Conservation (phyloP, 1,284 basidiomycete species). For the Fistulinella cinereoalba region DNA sequence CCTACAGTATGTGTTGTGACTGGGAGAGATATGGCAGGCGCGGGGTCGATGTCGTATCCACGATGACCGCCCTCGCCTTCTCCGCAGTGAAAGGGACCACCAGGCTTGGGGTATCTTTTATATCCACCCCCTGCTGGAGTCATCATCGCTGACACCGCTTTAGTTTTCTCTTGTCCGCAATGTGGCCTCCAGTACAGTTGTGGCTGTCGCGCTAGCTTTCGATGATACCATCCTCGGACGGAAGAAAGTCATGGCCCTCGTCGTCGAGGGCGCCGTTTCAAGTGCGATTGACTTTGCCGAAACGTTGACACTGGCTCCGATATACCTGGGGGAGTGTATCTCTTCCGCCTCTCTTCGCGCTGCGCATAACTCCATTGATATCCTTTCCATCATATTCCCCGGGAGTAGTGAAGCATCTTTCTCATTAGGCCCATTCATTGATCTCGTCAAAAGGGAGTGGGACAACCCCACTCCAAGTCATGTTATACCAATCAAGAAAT, state of each 20-base stretch:
- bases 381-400: conserved; percentile 67
- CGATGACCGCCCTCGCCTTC: conserved; percentile 60
- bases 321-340: conserved; percentile 69
- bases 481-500: conserved; percentile 57
- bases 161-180: conserved; percentile 69
- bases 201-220: conserved; percentile 53
- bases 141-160: conserved; percentile 2
- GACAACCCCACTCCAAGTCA: conserved; percentile 49
- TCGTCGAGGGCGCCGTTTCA: conserved; percentile 56
- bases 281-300: conserved; percentile 66
- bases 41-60: conserved; percentile 61
- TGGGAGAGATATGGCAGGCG: conserved; percentile 64
- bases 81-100: conserved; percentile 65
- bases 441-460: conserved; percentile 71
- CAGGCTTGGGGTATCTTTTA: conserved; percentile 55
- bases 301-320: conserved; percentile 66
- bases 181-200: conserved; percentile 56
- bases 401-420: conserved; percentile 75
- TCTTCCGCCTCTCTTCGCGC: conserved; percentile 72
- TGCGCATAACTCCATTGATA: conserved; percentile 69
- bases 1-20: conserved; percentile 31
- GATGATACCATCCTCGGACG: conserved; percentile 66
- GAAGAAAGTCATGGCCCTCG: conserved; percentile 50
- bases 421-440: conserved; percentile 74
- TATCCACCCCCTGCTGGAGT: not conserved